phyloP scores from a whole-genome alignment of 371 early-diverging fungal genomes.

The Rhizopus arrhizus region DNA sequence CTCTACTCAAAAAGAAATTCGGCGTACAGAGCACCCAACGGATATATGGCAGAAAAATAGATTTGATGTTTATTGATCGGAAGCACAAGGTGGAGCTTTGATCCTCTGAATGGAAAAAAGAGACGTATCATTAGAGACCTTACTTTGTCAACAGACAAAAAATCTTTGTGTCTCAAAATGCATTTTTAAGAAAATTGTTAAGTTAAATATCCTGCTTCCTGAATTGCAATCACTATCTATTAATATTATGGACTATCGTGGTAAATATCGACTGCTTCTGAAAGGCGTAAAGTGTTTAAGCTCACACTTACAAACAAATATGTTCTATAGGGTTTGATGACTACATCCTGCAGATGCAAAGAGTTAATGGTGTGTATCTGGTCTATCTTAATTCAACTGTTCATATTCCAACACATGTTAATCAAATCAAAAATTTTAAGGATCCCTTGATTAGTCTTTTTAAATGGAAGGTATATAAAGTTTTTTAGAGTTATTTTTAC shows the following conservation, averaged over 20 bases:
- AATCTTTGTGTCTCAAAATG: constrained; percentile 13
- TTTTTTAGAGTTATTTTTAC: no score
- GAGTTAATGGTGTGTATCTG: constrained; percentile 11
- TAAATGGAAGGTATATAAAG: constrained; percentile 7
- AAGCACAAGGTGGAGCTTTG: no score
- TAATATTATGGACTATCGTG: constrained; percentile 11
- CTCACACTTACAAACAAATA: constrained; percentile 13
- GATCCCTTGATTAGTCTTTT: constrained; percentile 12
- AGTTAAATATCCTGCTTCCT: constrained; percentile 9
- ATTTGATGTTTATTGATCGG: no score
- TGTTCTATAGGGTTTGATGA: constrained; percentile 9
- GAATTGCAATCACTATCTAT: constrained; percentile 9
- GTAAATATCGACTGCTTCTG: constrained; percentile 12
- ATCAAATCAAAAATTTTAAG: constrained; percentile 7
- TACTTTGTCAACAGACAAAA: constrained; percentile 12
- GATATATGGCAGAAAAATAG: no score
- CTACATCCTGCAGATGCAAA: constrained; percentile 8
- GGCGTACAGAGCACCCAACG: no score
- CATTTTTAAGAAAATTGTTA: constrained; percentile 12
- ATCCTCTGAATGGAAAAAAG: no score
- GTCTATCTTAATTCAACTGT: constrained; percentile 7
- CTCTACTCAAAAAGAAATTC: no score
- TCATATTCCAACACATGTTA: constrained; percentile 11
- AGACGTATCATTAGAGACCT: no score
- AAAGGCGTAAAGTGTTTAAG: no score